These are phyloP conservation scores for Ilex paraguariensis DNA, from an alignment of 305 asterid genomes.

Conservation along the genomic window DNA sequence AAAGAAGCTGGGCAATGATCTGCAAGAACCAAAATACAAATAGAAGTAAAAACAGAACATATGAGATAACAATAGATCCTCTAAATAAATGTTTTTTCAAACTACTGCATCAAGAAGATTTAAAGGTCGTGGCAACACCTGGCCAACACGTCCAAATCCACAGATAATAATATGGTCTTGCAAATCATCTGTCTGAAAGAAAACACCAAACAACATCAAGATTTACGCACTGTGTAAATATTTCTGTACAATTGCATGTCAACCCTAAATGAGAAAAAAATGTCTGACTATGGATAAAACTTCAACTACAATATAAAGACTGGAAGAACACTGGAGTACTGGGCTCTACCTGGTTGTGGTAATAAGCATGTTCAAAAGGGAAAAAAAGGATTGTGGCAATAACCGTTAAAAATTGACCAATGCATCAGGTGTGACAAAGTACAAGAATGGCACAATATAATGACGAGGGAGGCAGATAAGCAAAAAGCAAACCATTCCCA, in stretches of 20 bases:
- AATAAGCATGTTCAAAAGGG: too few species aligned
- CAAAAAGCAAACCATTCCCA: too few species aligned
- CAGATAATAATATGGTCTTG: slow-evolving; percentile 96
- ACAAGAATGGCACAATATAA: too few species aligned
- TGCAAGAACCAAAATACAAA: slow-evolving; percentile 27
- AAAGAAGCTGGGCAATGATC: slow-evolving; percentile 99
- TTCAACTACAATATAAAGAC: too few species aligned
- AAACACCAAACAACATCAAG: slow-evolving; percentile 9
- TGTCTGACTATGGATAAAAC: too few species aligned
- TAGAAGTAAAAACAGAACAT: slow-evolving; percentile 12
- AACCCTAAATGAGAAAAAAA: too few species aligned
- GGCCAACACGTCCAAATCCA: slow-evolving; percentile 99
- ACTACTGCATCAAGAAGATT: slow-evolving; percentile 15
- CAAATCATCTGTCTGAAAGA: slow-evolving; percentile 94
- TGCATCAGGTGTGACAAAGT: too few species aligned
- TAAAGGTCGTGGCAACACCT: slow-evolving; percentile 47
- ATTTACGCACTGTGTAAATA: neutral
- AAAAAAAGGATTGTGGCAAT: too few species aligned
- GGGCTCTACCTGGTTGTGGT: too few species aligned
- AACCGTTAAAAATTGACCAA: too few species aligned
- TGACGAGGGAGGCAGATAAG: too few species aligned
- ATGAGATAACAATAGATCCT: slow-evolving; percentile 12
- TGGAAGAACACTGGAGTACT: too few species aligned
- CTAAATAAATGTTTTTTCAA: slow-evolving; percentile 3
- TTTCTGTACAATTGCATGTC: neutral